A percentile compares a stretch with the other conserved stretches of the same genome.
These are phyloP conservation scores for Erysimum cheiri DNA, from an alignment of 441 rosid species.

Conservation along the genomic window DNA sequence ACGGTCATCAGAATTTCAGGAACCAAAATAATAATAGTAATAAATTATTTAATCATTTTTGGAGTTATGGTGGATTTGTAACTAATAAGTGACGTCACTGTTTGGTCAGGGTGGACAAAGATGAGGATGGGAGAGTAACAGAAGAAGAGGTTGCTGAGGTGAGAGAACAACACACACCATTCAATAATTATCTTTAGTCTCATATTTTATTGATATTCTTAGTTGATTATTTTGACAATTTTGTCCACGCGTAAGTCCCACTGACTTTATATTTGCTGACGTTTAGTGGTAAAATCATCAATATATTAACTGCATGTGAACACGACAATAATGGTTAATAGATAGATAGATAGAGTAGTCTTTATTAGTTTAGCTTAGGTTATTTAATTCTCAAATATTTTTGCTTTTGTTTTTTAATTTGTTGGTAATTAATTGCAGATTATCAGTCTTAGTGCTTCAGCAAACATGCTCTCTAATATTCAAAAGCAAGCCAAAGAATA, in stretches of 20 bases:
- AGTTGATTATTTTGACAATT: slow-evolving; percentile 39
- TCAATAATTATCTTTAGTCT: slow-evolving; percentile 24
- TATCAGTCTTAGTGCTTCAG: slow-evolving; percentile 87
- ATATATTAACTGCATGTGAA: slow-evolving; percentile 31
- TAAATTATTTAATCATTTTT: background rate
- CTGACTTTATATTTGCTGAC: slow-evolving; percentile 44
- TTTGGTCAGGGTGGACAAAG: slow-evolving; percentile 82
- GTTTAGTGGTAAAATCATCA: slow-evolving; percentile 28
- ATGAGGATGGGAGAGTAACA: slow-evolving; percentile 80
- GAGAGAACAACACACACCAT: slow-evolving; percentile 32
- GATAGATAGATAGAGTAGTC: background rate
- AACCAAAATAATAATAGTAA: background rate
- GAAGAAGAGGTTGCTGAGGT: slow-evolving; percentile 94
- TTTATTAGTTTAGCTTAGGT: slow-evolving; percentile 19
- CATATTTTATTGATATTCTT: slow-evolving; percentile 2
- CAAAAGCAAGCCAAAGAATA: slow-evolving; percentile 87
- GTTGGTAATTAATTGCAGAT: slow-evolving; percentile 54
- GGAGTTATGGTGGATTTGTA: slow-evolving; percentile 10
- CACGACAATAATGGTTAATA: slow-evolving; percentile 25
- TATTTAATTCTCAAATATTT: slow-evolving; percentile 3
- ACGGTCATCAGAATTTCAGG: slow-evolving; percentile 15
- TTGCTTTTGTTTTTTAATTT: background rate
- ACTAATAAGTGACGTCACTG: slow-evolving; percentile 33
- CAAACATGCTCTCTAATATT: slow-evolving; percentile 81
- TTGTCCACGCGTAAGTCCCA: slow-evolving; percentile 44